Base-by-base conservation (phyloP, 78 protist species). In the Bodo saltans region DNA sequence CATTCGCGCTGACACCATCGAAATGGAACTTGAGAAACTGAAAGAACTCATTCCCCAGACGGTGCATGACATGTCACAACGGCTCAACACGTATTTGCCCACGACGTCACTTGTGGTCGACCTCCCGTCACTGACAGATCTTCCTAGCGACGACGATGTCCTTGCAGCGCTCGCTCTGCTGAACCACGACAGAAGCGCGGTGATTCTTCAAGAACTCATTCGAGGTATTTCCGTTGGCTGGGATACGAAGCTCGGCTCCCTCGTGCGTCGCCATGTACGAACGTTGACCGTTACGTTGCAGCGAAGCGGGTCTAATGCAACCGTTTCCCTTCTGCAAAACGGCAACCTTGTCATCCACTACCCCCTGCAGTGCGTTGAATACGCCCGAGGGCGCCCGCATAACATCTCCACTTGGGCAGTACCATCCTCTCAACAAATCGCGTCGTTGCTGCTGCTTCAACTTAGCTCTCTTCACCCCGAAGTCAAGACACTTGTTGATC, bases 81-180 rank as follows among this genome's bases (percentile, higher is more conserved):
- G 81, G 32, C 35, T 76, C 69, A 4, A 30, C 42, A 76, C 81
- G 25, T 76, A 76, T 27, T 2, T 76, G 35, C 81, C 81, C 8
- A 39, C 81, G 25, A 39, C 81, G 12, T 23, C 81, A 4, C 69
- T 76, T 3, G 8, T 3, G 25, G 81, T 76, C 27, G 52, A 76
- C 52, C 8, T 68, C 42, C 21, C 25, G 23, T 4, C 81, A 25
- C 8, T 76, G 11, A 42, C 27, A 8, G 52, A 40, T 23, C 81
- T 76, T 39, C 69, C 60, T 17, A 17, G 8, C 29, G 69, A 12
- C 68, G 81, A 76, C 26, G 34, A 12, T 28, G 69, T 8, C 27
- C 35, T 76, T 67, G 67, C 35, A 1, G 81, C 81, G 8, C 12
- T 76, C 8, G 81, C 42, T 26, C 12, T 29, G 72, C 41, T 76